Percentiles rank a stretch among this genome's conserved stretches.
Evolutionary conservation across 2,329 filamentous ascomycete genomes (phyloP).

Genomic region (Neofusicoccum ribis): DNA sequence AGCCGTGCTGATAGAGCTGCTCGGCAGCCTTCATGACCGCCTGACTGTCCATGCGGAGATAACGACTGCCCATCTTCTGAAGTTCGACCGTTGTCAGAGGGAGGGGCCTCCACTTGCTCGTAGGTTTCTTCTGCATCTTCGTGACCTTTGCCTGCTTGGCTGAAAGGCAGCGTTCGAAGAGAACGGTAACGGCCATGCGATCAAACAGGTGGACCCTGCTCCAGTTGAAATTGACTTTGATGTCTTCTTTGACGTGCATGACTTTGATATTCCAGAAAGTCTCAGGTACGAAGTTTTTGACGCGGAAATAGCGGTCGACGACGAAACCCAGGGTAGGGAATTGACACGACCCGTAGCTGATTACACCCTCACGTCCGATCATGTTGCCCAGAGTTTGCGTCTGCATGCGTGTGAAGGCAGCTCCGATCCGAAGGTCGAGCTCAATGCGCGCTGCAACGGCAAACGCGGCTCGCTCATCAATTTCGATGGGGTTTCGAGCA

Average conservation of each 20-base stretch:
- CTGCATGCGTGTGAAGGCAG: constrained; percentile 86
- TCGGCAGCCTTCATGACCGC: constrained; percentile 87
- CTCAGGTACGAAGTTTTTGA: constrained; percentile 91
- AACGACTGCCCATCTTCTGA: constrained; percentile 89
- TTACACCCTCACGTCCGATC: constrained; percentile 63
- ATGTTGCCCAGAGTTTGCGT: constrained; percentile 75
- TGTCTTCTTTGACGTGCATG: constrained; percentile 72
- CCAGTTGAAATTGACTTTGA: constrained; percentile 85
- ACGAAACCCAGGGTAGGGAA: constrained; percentile 97
- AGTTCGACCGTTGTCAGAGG: constrained; percentile 94
- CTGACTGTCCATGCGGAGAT: constrained; percentile 87
- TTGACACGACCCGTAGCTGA: constrained; percentile 95
- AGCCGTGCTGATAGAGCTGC: constrained; percentile 85
- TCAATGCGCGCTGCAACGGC: constrained; percentile 89
- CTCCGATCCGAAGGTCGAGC: constrained; percentile 86
- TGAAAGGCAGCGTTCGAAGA: constrained; percentile 81
- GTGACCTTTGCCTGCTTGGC: constrained; percentile 77
- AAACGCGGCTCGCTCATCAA: constrained; percentile 84
- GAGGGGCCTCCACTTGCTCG: constrained; percentile 89
- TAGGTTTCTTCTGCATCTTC: constrained; percentile 87
- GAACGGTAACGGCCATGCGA: constrained; percentile 72
- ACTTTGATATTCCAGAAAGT: constrained; percentile 91
- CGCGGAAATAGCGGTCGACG: constrained; percentile 91
- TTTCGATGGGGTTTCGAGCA: constrained; percentile 70
- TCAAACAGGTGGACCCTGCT: constrained; percentile 82